Base-by-base conservation (phyloP, 2,329 filamentous ascomycete genomes). In the Amesomyces nigricolor region DNA sequence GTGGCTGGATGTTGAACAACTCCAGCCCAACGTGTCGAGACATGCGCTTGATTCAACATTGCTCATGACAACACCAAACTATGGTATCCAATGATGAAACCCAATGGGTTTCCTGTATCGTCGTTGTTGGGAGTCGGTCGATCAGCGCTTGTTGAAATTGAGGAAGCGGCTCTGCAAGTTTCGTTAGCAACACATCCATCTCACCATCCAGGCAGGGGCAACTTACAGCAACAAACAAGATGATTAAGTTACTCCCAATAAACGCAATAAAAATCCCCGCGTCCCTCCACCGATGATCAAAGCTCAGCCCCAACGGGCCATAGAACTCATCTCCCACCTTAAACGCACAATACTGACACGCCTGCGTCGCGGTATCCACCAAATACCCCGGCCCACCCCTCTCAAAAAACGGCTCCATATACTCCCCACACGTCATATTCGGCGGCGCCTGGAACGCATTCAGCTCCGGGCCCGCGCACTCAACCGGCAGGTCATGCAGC, bases 261-360 rank as follows among this genome's bases (percentile, higher is more conserved):
- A 91, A 95, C 1, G 85, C 86, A 32, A 80, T 63, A 62, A 86
- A 86, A 59, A 95, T 95, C 1, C 89, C 91, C 54, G 94, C 56
- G 63, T 96, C 89, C 53, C 90, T 80, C 90, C 90, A 95, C 14
- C 90, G 75, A 61, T 88, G 71, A 43, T 74, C 73, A 64, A 86
- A 95, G 2, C 72, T 74, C 65, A 95, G 79, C 2, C 79, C 78
- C 16, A 95, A 77, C 0, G 81, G 77, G 51, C 74, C 67, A 67
- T 88, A 95, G 66, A 92, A 95, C 72, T 95, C 78, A 61, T 95
- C 87, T 30, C 90, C 91, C 11, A 88, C 73, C 59, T 80, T 84
- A 73, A 83, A 95, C 0, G 89, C 88, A 66, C 91, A 96, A 73
- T 95, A 95, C 65, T 86, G 75, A 72, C 91, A 95, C 19, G 76